phyloP scores from a whole-genome alignment of 257 asterid species.

The Salvia rosmarinus region DNA sequence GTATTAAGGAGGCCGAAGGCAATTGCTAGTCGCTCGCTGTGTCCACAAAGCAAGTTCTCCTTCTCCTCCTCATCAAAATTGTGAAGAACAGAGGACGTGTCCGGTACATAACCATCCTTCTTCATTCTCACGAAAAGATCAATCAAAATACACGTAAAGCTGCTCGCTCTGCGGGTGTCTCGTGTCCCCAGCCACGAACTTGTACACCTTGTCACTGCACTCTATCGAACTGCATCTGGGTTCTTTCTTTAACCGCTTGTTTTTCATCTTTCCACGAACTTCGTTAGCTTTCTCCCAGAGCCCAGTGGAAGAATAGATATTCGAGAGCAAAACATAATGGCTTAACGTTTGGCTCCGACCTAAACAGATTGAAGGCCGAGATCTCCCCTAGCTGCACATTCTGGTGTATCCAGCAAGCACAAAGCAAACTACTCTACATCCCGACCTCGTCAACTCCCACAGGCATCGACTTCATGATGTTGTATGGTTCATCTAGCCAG shows the following conservation, averaged over 20 bases:
- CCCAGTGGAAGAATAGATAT: slow-evolving; percentile 75
- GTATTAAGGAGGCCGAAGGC: slow-evolving; percentile 82
- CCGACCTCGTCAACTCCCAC: slow-evolving; percentile 50
- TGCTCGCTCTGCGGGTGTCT: slow-evolving; percentile 64
- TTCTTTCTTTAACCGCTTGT: slow-evolving; percentile 70
- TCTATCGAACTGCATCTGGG: slow-evolving; percentile 93
- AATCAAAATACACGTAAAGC: slow-evolving; percentile 52
- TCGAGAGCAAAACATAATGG: slow-evolving; percentile 78
- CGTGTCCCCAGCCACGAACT: slow-evolving; percentile 76
- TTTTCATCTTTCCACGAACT: slow-evolving; percentile 70
- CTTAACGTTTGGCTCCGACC: slow-evolving; percentile 70
- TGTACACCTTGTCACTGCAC: slow-evolving; percentile 65
- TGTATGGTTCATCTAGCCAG: slow-evolving; percentile 64
- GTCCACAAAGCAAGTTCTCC: slow-evolving; percentile 79
- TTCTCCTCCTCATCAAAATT: slow-evolving; percentile 75
- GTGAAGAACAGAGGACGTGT: slow-evolving; percentile 87
- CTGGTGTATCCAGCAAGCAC: slow-evolving; percentile 73
- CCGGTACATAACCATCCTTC: slow-evolving; percentile 75
- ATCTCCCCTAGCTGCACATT: slow-evolving; percentile 77
- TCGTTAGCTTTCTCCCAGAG: slow-evolving; percentile 69
- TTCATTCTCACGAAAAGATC: slow-evolving; percentile 61
- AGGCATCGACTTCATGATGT: slow-evolving; percentile 60
- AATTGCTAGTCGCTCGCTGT: slow-evolving; percentile 83
- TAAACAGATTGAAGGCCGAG: slow-evolving; percentile 63
- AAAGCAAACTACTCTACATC: slow-evolving; percentile 89